Base-by-base conservation (phyloP, 805 yeast species). In the Hanseniaspora nectarophila region DNA sequence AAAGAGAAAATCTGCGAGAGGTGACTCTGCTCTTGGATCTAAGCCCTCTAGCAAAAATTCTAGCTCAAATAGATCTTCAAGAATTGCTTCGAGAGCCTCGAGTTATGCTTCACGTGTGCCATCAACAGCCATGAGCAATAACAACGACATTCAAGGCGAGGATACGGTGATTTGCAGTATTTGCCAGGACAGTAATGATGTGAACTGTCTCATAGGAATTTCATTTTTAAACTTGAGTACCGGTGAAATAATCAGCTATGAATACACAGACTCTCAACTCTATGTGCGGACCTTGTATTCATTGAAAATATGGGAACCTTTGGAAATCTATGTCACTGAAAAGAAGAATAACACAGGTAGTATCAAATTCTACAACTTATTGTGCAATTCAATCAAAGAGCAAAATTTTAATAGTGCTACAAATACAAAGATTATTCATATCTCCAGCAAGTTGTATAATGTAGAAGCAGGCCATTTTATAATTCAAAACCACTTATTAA, bases 271-370 rank as follows among this genome's bases (percentile, higher is more conserved):
- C 56, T 69, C 77, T 0, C 75, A 70, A 55, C 73, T 75, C 0
- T 73, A 64, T 52, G 72, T 73, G 2, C 60, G 76, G 43, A 70
- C 75, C 0, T 58, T 74, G 8, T 73, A 74, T 54, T 70, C 69
- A 53, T 47, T 73, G 0, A 65, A 64, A 18, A 60, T 72, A 1
- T 61, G 60, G 43, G 58, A 60, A 10, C 72, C 71, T 0, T 57
- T 67, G 3, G 71, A 67, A 29, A 61, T 73, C 4, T 40, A 40
- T n/a, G 18, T 40, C n/a, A 10, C 31, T 24, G 32, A 40, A 24
- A 40, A 26, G 10, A 10, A 13, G 3, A n/a, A n/a, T 5, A 10
- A 20, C 7, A 24, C 43, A 8, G 32, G 23, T 13, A 26, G 24
- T n/a, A 10, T 23, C 6, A 40, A 40, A 15, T 40, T 40, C 6